These are phyloP conservation scores for Cladosporium sp. DNA, from an alignment of 2,329 filamentous ascomycete genomes.

Conservation along the genomic window DNA sequence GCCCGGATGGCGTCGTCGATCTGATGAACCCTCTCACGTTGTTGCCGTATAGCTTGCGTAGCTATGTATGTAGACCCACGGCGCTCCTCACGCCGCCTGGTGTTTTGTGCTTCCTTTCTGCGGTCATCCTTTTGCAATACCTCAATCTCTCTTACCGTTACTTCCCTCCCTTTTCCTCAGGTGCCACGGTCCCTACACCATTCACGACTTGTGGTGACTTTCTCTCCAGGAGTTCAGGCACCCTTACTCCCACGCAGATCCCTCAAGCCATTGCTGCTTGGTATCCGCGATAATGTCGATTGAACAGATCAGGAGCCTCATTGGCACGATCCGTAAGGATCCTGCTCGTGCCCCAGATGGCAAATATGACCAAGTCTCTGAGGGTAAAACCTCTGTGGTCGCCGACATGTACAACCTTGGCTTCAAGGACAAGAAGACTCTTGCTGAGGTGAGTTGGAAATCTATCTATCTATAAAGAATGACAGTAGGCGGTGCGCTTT, in stretches of 20 bases:
- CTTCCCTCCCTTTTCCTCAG: background rate
- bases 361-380: slow-evolving; percentile 37
- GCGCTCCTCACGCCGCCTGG: background rate
- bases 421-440: slow-evolving; percentile 36
- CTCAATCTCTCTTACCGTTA: background rate
- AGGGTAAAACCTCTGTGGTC: slow-evolving; percentile 36
- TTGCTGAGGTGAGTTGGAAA: slow-evolving; percentile 38
- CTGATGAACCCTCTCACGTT: background rate
- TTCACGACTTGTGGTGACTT: too few species aligned
- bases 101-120: background rate
- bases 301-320: slow-evolving; percentile 37
- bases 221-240: too few species aligned
- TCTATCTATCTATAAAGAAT: too few species aligned
- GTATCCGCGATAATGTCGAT: slow-evolving; percentile 18
- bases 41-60: slow-evolving; percentile 3
- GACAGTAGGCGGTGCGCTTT: too few species aligned
- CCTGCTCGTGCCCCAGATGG: slow-evolving; percentile 46
- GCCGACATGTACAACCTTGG: slow-evolving; percentile 38
- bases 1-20: slow-evolving; percentile 7
- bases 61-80: background rate
- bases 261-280: too few species aligned
- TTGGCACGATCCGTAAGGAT: slow-evolving; percentile 44
- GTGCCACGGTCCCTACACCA: too few species aligned
- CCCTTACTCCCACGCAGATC: background rate
- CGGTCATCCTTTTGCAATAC: background rate